phyloP scores from a whole-genome alignment of 2,329 filamentous ascomycete genomes.

The Trichoderma guizhouense region DNA sequence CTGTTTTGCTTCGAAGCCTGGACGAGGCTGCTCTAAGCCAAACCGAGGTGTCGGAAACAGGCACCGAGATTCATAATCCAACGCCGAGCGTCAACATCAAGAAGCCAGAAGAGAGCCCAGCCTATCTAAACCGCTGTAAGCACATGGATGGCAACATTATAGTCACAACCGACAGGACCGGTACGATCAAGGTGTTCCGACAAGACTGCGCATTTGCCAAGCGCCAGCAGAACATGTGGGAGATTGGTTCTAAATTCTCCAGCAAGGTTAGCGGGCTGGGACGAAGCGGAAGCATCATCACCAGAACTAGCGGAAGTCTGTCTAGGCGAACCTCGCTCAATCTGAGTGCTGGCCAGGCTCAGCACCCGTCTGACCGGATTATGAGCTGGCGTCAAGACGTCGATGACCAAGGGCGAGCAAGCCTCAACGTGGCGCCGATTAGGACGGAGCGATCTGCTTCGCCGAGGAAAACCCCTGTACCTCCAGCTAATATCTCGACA shows the following conservation, averaged over 20 bases:
- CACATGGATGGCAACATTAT: slow-evolving; percentile 87
- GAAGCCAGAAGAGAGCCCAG: slow-evolving; percentile 65
- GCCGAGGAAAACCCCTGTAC: slow-evolving; percentile 44
- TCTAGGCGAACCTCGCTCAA: slow-evolving; percentile 55
- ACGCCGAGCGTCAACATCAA: slow-evolving; percentile 32
- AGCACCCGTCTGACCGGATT: slow-evolving; percentile 66
- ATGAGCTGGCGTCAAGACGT: slow-evolving; percentile 78
- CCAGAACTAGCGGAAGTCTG: slow-evolving; percentile 49
- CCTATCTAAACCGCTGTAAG: slow-evolving; percentile 70
- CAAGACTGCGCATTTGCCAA: slow-evolving; percentile 89
- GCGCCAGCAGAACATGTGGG: slow-evolving; percentile 72
- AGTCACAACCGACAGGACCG: slow-evolving; percentile 82
- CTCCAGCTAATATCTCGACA: slow-evolving; percentile 36
- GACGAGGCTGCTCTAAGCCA: slow-evolving; percentile 56
- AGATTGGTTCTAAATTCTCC: slow-evolving; percentile 73
- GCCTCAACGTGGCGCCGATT: slow-evolving; percentile 38
- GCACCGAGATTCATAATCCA: slow-evolving; percentile 28
- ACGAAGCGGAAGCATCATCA: slow-evolving; percentile 54
- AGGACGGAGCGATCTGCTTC: slow-evolving; percentile 56
- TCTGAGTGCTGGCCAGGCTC: slow-evolving; percentile 30
- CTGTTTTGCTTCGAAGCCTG: slow-evolving; percentile 74
- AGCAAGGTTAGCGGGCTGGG: slow-evolving; percentile 61
- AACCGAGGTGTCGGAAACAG: slow-evolving; percentile 36
- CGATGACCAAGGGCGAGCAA: slow-evolving; percentile 40
- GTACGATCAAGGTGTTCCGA: slow-evolving; percentile 88